phyloP scores from a whole-genome alignment of 495 filamentous ascomycete genomes.

The Aspergillus egyptiacus region DNA sequence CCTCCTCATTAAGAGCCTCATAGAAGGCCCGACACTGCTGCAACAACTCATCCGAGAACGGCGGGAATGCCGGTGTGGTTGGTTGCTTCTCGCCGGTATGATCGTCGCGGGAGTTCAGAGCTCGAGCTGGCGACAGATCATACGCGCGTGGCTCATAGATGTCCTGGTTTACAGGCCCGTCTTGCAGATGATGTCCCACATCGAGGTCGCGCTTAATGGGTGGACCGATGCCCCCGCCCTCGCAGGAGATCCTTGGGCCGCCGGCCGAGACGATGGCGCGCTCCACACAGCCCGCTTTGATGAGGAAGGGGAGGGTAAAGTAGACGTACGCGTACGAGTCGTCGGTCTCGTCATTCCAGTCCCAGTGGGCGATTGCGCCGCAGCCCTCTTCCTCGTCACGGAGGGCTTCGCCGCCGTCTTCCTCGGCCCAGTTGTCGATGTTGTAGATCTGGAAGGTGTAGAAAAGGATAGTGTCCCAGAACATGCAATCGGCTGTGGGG shows the following conservation, averaged over 20 bases:
- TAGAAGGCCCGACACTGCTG: background rate
- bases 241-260: conserved; percentile 6
- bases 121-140: background rate
- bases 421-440: too few species aligned
- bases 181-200: background rate
- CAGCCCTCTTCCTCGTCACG: too few species aligned
- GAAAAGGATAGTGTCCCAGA: too few species aligned
- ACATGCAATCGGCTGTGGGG: too few species aligned
- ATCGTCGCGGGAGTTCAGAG: background rate
- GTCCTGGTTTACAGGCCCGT: background rate
- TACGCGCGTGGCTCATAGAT: background rate
- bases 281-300: conserved; percentile 10
- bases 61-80: background rate
- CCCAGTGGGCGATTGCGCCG: too few species aligned
- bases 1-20: background rate
- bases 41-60: background rate
- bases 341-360: conserved; percentile 3
- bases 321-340: background rate
- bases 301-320: conserved; percentile 9
- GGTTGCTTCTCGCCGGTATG: background rate
- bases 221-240: background rate
- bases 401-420: too few species aligned
- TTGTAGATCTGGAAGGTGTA: too few species aligned
- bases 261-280: conserved; percentile 8
- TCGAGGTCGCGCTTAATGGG: background rate